These are phyloP conservation scores for Ceratocystis lukuohia DNA, from an alignment of 2,329 filamentous ascomycete species.

Conservation along the genomic window DNA sequence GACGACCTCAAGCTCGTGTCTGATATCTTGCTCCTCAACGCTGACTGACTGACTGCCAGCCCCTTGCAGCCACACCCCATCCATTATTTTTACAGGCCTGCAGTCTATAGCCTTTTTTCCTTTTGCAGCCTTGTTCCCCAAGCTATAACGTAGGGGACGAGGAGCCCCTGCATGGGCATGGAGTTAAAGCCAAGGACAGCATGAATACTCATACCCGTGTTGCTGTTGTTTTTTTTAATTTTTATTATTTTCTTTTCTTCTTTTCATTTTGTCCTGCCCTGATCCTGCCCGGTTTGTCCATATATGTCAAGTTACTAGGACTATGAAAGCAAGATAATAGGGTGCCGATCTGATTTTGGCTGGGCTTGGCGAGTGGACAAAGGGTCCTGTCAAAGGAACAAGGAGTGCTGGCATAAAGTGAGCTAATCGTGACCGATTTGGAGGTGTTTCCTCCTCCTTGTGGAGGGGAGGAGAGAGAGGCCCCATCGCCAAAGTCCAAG, in stretches of 20 bases:
- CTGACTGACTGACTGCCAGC: too few relatives aligned
- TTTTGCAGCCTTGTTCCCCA: neutral
- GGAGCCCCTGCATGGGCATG: neutral
- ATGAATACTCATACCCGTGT: neutral
- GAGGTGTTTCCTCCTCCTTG: too few relatives aligned
- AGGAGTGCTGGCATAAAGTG: neutral
- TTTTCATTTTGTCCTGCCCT: neutral
- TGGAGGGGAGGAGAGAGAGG: neutral
- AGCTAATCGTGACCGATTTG: too few relatives aligned
- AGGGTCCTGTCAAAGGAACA: conserved; percentile 4
- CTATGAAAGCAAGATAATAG: neutral
- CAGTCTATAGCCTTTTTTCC: too few relatives aligned
- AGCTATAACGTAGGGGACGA: neutral
- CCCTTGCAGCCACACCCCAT: too few relatives aligned
- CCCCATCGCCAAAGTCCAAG: too few relatives aligned
- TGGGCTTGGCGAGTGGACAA: conserved; percentile 3
- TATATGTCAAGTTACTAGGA: neutral
- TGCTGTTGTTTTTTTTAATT: neutral
- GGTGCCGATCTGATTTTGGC: neutral
- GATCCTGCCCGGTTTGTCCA: neutral
- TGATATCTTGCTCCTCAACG: neutral
- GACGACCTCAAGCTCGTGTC: neutral
- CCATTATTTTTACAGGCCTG: too few relatives aligned
- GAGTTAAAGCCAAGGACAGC: neutral
- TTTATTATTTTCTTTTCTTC: neutral